Percentiles rank a stretch among this genome's conserved stretches.
Conservation (phyloP, 768 basidiomycete species). For the Paxillus ammoniavirescens region DNA sequence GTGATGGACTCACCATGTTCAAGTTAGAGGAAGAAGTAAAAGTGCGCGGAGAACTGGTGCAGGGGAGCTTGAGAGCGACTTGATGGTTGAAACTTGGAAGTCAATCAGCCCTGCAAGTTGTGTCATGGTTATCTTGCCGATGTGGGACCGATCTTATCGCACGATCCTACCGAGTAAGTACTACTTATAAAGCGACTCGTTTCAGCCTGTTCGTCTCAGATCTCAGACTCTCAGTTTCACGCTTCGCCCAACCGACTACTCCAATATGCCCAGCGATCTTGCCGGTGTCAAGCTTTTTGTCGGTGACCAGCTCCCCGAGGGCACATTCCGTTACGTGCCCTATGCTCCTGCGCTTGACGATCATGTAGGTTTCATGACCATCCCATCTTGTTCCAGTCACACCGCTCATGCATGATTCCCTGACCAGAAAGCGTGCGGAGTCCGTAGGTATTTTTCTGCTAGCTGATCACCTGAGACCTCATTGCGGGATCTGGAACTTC, state of each 20-base stretch:
- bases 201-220: too few relatives aligned
- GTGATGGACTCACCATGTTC: too few relatives aligned
- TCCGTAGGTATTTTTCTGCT: slow-evolving; percentile 46
- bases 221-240: background rate
- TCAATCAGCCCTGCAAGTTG: too few relatives aligned
- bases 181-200: too few relatives aligned
- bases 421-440: slow-evolving; percentile 57
- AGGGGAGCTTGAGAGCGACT: too few relatives aligned
- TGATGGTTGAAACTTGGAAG: too few relatives aligned
- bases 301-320: slow-evolving; percentile 50
- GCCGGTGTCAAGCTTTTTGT: slow-evolving; percentile 40
- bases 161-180: too few relatives aligned
- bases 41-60: too few relatives aligned
- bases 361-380: slow-evolving; percentile 38
- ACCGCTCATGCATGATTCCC: background rate
- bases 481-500: background rate
- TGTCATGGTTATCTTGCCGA: too few relatives aligned
- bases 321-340: slow-evolving; percentile 51
- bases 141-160: too few relatives aligned
- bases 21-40: too few relatives aligned
- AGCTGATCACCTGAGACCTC: background rate
- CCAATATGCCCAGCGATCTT: slow-evolving; percentile 4
- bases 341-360: slow-evolving; percentile 63
- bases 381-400: slow-evolving; percentile 6
- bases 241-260: background rate